These are phyloP conservation scores for Ensete ventricosum DNA, from an alignment of 176 grass and related monocot species.

Conservation along the genomic window DNA sequence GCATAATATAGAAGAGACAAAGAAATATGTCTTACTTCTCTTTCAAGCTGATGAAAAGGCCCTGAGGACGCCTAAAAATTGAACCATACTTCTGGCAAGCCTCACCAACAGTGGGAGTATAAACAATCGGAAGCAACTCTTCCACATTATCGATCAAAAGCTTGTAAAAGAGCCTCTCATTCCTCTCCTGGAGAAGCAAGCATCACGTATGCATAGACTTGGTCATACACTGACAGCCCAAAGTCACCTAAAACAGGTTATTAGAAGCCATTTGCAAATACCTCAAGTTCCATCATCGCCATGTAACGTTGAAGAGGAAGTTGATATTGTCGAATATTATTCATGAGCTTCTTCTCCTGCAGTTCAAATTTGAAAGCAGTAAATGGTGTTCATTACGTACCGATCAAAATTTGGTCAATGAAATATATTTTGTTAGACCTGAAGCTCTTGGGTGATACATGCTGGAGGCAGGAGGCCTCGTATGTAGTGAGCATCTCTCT, in stretches of 20 bases:
- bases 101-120: slow-evolving; percentile 95
- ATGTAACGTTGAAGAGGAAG: slow-evolving; percentile 67
- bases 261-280: slow-evolving; percentile 10
- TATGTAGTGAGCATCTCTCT: slow-evolving; percentile 65
- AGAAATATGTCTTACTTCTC: slow-evolving; percentile 47
- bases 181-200: slow-evolving; percentile 48
- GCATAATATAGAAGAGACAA: background rate
- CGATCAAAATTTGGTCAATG: background rate
- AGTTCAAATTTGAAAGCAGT: background rate
- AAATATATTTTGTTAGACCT: slow-evolving; percentile 35
- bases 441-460: slow-evolving; percentile 45
- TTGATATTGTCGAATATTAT: slow-evolving; percentile 62
- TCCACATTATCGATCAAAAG: slow-evolving; percentile 84
- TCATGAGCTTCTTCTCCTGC: slow-evolving; percentile 81
- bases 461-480: slow-evolving; percentile 48
- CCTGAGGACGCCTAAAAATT: slow-evolving; percentile 64
- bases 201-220: background rate
- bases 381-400: background rate
- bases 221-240: background rate
- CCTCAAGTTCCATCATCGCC: slow-evolving; percentile 76
- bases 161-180: slow-evolving; percentile 83
- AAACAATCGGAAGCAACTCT: slow-evolving; percentile 82
- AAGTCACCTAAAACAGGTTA: background rate
- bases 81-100: slow-evolving; percentile 92
- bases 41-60: slow-evolving; percentile 74